Percentiles rank a stretch among this genome's conserved stretches.
Conservation (phyloP, 2,329 filamentous ascomycete genomes). For the Botryotinia narcissicola region DNA sequence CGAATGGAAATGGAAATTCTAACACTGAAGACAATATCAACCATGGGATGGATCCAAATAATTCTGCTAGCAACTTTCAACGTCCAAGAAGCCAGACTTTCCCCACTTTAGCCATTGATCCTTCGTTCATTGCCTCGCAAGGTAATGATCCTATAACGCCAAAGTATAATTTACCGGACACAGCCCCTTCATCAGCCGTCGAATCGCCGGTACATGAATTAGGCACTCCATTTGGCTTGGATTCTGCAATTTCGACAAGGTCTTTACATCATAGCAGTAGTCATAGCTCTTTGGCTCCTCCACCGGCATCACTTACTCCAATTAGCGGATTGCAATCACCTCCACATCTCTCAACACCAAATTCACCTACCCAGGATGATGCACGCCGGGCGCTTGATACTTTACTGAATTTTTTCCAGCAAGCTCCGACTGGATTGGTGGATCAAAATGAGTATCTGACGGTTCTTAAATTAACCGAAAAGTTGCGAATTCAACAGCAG, state of each 20-base stretch:
- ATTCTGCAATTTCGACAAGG: constrained; percentile 43
- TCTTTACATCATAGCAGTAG: constrained; percentile 53
- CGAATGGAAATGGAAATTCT: not conserved
- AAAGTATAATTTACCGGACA: constrained; percentile 45
- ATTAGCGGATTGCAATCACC: constrained; percentile 41
- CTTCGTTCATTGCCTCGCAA: constrained; percentile 49
- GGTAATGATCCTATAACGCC: constrained; percentile 54
- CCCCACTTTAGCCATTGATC: constrained; percentile 65
- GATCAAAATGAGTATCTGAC: constrained; percentile 76
- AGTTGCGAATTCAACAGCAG: constrained; percentile 64
- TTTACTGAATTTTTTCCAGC: constrained; percentile 76
- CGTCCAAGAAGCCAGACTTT: constrained; percentile 87
- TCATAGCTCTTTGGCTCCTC: constrained; percentile 47
- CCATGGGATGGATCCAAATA: constrained; percentile 12
- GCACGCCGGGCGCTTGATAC: constrained; percentile 78
- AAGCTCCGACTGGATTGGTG: constrained; percentile 62
- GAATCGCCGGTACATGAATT: constrained; percentile 52
- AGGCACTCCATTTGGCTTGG: constrained; percentile 38
- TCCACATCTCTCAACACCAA: constrained; percentile 54
- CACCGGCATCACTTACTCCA: constrained; percentile 41
- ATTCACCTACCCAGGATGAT: constrained; percentile 78
- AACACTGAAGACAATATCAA: constrained; percentile 10
- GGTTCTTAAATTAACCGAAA: constrained; percentile 81
- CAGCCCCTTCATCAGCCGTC: constrained; percentile 44
- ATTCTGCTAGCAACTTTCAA: constrained; percentile 50